phyloP scores from a whole-genome alignment of 2,329 filamentous ascomycete genomes.

The Aspergillus candidus region DNA sequence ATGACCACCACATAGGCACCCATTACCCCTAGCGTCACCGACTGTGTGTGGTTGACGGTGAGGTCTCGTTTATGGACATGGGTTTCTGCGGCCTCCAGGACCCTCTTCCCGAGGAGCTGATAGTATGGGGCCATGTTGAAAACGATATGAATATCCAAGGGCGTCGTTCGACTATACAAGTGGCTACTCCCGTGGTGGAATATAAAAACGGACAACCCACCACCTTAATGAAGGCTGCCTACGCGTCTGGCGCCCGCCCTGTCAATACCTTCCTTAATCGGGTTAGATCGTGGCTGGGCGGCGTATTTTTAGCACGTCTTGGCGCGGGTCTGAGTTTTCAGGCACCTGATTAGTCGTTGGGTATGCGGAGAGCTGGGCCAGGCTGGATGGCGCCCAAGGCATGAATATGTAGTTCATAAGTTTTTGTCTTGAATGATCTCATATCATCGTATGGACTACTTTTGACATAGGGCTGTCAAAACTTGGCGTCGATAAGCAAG shows the following conservation, averaged over 20 bases:
- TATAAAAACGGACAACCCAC: not conserved
- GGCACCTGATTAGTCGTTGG: no score
- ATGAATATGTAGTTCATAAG: no score
- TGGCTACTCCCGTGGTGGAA: no score
- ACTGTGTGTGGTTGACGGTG: conserved; percentile 61
- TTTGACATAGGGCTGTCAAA: no score
- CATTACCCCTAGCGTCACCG: conserved; percentile 65
- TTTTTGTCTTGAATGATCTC: no score
- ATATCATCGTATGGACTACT: no score
- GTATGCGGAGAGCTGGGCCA: no score
- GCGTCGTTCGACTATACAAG: no score
- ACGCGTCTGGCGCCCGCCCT: conserved; percentile 12
- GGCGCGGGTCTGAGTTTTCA: conserved; percentile 3
- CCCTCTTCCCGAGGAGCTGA: conserved; percentile 15
- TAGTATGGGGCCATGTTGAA: conserved; percentile 26
- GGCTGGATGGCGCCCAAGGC: no score
- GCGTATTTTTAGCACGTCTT: conserved; percentile 17
- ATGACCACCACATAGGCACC: conserved; percentile 66
- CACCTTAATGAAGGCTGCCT: conserved; percentile 9
- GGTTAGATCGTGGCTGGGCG: conserved; percentile 15
- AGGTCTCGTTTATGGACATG: conserved; percentile 49
- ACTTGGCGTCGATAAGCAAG: no score
- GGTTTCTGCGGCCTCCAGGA: conserved; percentile 17
- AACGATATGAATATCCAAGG: not conserved
- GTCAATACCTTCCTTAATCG: conserved; percentile 13